Conservation (phyloP, 768 basidiomycete species). For the Kwoniella dendrophila region DNA sequence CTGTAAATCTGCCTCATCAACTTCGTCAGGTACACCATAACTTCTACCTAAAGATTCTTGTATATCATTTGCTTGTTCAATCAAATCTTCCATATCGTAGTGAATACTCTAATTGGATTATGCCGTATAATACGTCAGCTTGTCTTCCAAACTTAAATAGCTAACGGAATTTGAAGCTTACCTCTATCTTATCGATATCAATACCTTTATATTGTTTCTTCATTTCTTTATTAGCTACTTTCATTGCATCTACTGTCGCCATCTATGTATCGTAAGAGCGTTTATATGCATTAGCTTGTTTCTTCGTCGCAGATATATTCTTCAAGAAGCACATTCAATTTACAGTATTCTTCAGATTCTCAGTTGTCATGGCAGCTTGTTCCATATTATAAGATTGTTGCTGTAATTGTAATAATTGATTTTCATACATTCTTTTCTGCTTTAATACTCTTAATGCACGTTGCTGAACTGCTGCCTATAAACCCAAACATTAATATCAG, state of each 20-base stretch:
- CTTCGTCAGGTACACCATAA: slow-evolving; percentile 94
- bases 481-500: too few species aligned
- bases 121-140: neutral
- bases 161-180: slow-evolving; percentile 54
- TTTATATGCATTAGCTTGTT: too few species aligned
- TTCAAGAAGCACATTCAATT: too few species aligned
- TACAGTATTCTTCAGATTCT: slow-evolving; percentile 88
- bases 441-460: slow-evolving; percentile 89
- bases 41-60: slow-evolving; percentile 91
- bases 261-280: too few species aligned
- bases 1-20: slow-evolving; percentile 96
- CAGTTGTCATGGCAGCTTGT: slow-evolving; percentile 90
- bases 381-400: slow-evolving; percentile 99
- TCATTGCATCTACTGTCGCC: slow-evolving; percentile 98
- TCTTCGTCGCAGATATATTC: too few species aligned
- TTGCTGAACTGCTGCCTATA: slow-evolving; percentile 73
- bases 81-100: slow-evolving; percentile 94
- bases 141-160: neutral
- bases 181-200: slow-evolving; percentile 97
- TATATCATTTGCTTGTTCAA: slow-evolving; percentile 97
- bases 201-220: slow-evolving; percentile 96
- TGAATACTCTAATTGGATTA: slow-evolving; percentile 95
- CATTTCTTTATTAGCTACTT: slow-evolving; percentile 91
- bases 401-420: slow-evolving; percentile 81
- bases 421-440: slow-evolving; percentile 89